phyloP scores from a whole-genome alignment of 352 stramenopile genomes.

The Paralagenidium karlingii region DNA sequence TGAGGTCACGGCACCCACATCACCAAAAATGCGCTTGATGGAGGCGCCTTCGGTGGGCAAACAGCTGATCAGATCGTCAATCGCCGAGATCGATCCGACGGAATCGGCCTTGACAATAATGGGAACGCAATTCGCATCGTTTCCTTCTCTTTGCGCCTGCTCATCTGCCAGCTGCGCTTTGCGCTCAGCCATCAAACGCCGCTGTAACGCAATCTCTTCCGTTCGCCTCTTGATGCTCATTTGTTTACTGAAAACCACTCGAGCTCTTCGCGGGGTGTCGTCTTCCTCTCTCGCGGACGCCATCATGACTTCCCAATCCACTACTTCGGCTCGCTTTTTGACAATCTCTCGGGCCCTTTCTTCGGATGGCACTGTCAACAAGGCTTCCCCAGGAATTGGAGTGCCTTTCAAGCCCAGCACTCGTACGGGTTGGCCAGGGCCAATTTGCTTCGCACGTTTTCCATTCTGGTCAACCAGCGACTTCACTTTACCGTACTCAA shows the following conservation, averaged over 20 bases:
- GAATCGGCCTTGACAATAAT: slow-evolving; percentile 98
- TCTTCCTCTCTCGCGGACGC: slow-evolving; percentile 34
- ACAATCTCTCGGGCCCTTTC: slow-evolving; percentile 73
- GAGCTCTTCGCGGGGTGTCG: slow-evolving; percentile 29
- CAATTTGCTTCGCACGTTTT: slow-evolving; percentile 83
- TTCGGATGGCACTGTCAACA: slow-evolving; percentile 62
- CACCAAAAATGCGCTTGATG: slow-evolving; percentile 77
- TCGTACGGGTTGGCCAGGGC: slow-evolving; percentile 85
- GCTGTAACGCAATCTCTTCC: slow-evolving; percentile 48
- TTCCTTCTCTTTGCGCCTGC: slow-evolving; percentile 60
- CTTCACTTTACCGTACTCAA: slow-evolving; percentile 90
- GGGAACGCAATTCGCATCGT: slow-evolving; percentile 89
- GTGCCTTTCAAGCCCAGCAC: slow-evolving; percentile 78
- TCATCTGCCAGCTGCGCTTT: slow-evolving; percentile 50
- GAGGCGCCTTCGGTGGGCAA: slow-evolving; percentile 41
- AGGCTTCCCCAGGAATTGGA: slow-evolving; percentile 56
- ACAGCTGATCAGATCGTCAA: slow-evolving; percentile 68
- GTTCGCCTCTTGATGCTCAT: slow-evolving; percentile 42
- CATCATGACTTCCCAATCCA: slow-evolving; percentile 41
- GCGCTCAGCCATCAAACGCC: slow-evolving; percentile 50
- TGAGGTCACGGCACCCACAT: slow-evolving; percentile 66
- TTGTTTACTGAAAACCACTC: no score
- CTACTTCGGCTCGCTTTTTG: slow-evolving; percentile 45
- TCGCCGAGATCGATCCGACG: slow-evolving; percentile 93
- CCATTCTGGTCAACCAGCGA: slow-evolving; percentile 48